A percentile compares a stretch with the other conserved stretches of the same genome.
These are phyloP conservation scores for Podospora conica DNA, from an alignment of 495 filamentous ascomycete species.

Conservation along the genomic window DNA sequence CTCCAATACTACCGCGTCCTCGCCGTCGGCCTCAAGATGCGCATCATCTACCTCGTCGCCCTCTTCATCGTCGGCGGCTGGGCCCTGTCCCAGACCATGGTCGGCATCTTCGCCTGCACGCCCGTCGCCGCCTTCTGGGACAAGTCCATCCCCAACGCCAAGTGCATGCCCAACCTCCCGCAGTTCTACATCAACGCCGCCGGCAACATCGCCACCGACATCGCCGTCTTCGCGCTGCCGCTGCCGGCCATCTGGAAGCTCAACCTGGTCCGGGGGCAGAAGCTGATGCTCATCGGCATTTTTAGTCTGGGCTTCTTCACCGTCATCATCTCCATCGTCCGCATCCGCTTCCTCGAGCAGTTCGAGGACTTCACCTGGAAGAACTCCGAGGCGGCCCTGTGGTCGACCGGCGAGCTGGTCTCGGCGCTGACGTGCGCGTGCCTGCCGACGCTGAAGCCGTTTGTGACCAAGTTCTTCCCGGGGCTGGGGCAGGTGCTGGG, in stretches of 20 bases:
- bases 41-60: constrained; percentile 14
- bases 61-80: constrained; percentile 25
- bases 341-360: constrained; percentile 37
- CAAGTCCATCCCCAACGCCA: constrained; percentile 1
- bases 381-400: constrained; percentile 45
- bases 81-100: constrained; percentile 20
- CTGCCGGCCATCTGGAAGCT: constrained; percentile 29
- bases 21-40: constrained; percentile 16
- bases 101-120: constrained; percentile 24
- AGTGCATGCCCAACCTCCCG: constrained; percentile 22
- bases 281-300: constrained; percentile 27
- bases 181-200: constrained; percentile 30
- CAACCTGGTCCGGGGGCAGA: constrained; percentile 33
- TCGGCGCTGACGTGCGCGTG: constrained; percentile 48
- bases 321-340: constrained; percentile 45
- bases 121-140: constrained; percentile 20
- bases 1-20: constrained; percentile 33
- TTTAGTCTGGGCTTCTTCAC: constrained; percentile 39
- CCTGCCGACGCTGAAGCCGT: constrained; percentile 42
- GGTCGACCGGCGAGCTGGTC: constrained; percentile 48
- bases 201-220: constrained; percentile 32
- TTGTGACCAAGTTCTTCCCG: constrained; percentile 34
- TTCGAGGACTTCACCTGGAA: constrained; percentile 41
- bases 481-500: background rate
- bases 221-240: constrained; percentile 29